Conservation (phyloP, 768 basidiomycete species). For the Ramaria sp. region DNA sequence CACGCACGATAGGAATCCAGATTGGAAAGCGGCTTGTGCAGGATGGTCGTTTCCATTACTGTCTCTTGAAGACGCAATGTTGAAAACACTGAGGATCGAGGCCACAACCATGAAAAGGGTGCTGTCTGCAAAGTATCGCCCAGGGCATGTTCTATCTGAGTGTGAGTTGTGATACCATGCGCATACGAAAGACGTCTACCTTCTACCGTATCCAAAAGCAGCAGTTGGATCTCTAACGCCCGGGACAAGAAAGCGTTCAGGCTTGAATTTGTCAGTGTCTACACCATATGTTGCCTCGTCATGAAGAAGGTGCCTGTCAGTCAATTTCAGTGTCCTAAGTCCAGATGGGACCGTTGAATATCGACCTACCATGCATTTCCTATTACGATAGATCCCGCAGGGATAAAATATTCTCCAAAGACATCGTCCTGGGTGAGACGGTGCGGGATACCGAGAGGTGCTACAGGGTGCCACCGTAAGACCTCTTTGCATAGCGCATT, state of each 20-base stretch:
- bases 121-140: slow-evolving; percentile 6
- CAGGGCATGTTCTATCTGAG: slow-evolving; percentile 7
- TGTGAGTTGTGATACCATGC: neutral
- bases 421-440: slow-evolving; percentile 2
- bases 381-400: neutral
- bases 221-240: neutral
- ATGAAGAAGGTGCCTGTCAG: neutral
- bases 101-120: slow-evolving; percentile 9
- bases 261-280: neutral
- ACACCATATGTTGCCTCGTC: neutral
- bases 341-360: no score
- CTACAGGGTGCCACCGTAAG: neutral
- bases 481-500: slow-evolving; percentile 4
- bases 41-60: slow-evolving; percentile 3
- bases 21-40: no score
- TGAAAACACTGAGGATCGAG: slow-evolving; percentile 10
- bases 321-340: neutral
- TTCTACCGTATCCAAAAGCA: neutral
- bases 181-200: neutral
- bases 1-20: no score
- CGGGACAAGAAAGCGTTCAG: neutral
- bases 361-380: neutral
- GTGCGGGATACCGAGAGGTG: neutral
- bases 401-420: neutral
- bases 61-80: slow-evolving; percentile 8